phyloP scores from a whole-genome alignment of 371 early-diverging fungal genomes.

The Mortierella sp. region DNA sequence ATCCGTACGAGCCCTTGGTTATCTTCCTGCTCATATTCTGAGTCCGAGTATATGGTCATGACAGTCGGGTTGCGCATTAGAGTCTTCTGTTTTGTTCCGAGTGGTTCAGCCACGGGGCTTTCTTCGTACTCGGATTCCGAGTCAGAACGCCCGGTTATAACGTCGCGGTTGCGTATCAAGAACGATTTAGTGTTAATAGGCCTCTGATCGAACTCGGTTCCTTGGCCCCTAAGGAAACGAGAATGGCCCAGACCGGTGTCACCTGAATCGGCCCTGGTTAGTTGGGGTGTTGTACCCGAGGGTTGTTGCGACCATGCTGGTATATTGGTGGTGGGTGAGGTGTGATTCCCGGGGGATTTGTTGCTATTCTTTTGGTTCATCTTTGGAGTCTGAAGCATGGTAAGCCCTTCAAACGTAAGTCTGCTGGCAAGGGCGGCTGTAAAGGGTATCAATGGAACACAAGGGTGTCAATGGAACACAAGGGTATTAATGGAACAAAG shows the following conservation, averaged over 20 bases:
- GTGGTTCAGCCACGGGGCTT: background rate
- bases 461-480: background rate
- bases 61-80: constrained; percentile 41
- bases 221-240: constrained; percentile 12
- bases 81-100: background rate
- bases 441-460: background rate
- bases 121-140: constrained; percentile 6
- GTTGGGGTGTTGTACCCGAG: background rate
- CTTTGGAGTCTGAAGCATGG: constrained; percentile 16
- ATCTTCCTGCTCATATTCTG: constrained; percentile 31
- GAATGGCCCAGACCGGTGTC: background rate
- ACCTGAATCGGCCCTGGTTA: constrained; percentile 1
- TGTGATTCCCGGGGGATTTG: constrained; percentile 7
- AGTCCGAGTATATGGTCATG: constrained; percentile 48
- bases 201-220: background rate
- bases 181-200: background rate
- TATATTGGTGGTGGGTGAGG: constrained; percentile 3
- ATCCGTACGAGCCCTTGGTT: constrained; percentile 4
- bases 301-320: constrained; percentile 13
- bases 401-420: background rate
- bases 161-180: background rate
- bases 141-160: background rate
- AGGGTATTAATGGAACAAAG: background rate
- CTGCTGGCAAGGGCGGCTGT: background rate
- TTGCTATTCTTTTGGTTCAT: constrained; percentile 29